Evolutionary conservation across 1,284 basidiomycete genomes (phyloP), one percentile per base, ranked within the genome.

Genomic region (Porodaedalea pini): DNA sequence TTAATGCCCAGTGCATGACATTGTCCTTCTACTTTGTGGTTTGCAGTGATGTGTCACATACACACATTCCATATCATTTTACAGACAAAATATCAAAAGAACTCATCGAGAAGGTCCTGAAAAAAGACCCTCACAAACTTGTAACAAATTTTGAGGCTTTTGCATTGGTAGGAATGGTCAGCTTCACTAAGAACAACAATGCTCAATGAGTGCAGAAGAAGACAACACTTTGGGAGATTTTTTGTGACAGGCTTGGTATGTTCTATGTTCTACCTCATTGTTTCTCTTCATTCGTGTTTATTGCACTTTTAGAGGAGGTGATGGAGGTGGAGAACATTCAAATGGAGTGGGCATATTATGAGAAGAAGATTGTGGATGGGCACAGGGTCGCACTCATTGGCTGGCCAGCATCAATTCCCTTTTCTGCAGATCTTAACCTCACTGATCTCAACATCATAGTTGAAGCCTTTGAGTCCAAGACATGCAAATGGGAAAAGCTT

Each of bases 291-390:
- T 40, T 40, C 39, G 7, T 8, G 39, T 5, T 5, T 40, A 8
- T 17, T 5, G 5, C 11, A 40, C 15, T 7, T 40, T 51, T 25
- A 53, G 51, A 25, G 19, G 40, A 53, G 3, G 40, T 53, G 10
- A 41, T 34, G 4, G 27, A 37, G 40, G 17, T 29, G 11, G 11
- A 53, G 37, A 31, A 17, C n/a, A 40, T 43, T 39, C 3, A 29
- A 17, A 53, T 53, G 51, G 40, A 53, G 51, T 53, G 39, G n/a
- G 27, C 32, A 25, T 3, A 37, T 17, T 53, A 41, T 31, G 36
- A 5, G 3, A 7, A 2, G 23, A 27, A 41, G 2, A 53, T 53
- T 29, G 51, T 53, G 2, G n/a, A 29, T 19, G 25, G n/a, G 21
- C 40, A 53, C 23, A 40, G 29, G 21, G 51, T 53, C 4, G 36